Evolutionary conservation across 2,329 filamentous ascomycete species (phyloP).

Genomic region (Chrysoporthe deuterocubensis): DNA sequence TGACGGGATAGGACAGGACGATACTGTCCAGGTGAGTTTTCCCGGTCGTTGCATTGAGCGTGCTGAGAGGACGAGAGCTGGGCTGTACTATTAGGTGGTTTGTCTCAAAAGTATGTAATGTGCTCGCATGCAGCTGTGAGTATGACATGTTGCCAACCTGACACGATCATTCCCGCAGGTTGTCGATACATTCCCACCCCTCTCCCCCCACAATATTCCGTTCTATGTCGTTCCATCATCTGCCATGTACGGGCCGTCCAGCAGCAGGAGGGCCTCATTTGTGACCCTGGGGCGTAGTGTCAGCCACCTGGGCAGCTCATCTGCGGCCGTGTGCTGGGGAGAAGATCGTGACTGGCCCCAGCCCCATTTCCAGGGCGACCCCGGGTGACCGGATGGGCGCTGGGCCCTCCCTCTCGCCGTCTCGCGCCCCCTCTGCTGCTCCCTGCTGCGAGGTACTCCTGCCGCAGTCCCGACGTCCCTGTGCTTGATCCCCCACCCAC

Average conservation of each 20-base stretch:
- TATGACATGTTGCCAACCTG: conserved; percentile 1
- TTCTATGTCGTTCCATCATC: neutral
- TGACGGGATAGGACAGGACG: neutral
- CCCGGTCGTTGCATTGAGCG: neutral
- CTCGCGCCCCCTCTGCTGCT: neutral
- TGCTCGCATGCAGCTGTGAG: neutral
- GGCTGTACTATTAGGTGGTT: neutral
- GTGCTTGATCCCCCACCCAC: conserved; percentile 16
- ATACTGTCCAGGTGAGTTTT: conserved; percentile 2
- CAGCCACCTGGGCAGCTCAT: neutral
- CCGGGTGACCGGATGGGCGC: neutral
- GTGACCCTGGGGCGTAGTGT: neutral
- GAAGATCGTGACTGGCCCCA: neutral
- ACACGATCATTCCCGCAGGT: neutral
- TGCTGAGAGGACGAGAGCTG: neutral
- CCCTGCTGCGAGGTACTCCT: conserved; percentile 10
- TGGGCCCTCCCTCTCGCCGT: neutral
- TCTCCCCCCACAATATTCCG: too few species aligned
- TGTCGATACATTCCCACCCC: too few species aligned
- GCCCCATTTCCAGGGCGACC: neutral
- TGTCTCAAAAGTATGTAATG: neutral
- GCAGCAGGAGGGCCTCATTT: neutral
- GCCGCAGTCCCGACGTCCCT: conserved; percentile 18
- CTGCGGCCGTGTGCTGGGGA: too few species aligned
- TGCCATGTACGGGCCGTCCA: neutral